Evolutionary conservation across 345 rosid species (phyloP).

Genomic region (Trapa bicornis): DNA sequence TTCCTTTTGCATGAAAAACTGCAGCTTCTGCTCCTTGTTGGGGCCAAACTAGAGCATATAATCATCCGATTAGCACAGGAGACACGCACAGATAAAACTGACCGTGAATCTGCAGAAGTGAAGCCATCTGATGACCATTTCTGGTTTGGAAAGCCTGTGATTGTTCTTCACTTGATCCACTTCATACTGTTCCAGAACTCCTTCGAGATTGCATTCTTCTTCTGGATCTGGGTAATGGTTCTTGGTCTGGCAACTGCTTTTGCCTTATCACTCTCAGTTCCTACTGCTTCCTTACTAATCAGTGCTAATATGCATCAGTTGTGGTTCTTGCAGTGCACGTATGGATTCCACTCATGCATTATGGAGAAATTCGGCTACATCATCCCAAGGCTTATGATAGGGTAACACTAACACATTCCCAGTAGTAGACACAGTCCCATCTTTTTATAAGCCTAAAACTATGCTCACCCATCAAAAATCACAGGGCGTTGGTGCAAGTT

Average conservation of each 20-base stretch:
- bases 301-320: background rate
- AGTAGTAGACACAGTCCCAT: background rate
- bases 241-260: background rate
- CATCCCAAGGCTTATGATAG: constrained; percentile 62
- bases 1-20: background rate
- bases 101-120: constrained; percentile 31
- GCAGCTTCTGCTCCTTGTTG: constrained; percentile 72
- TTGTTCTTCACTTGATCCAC: constrained; percentile 56
- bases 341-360: constrained; percentile 75
- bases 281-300: too few species aligned
- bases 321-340: constrained; percentile 30
- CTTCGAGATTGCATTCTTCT: constrained; percentile 79
- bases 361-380: constrained; percentile 54
- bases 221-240: constrained; percentile 62
- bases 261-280: too few species aligned
- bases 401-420: constrained; percentile 24
- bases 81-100: constrained; percentile 9
- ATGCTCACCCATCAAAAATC: background rate
- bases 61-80: constrained; percentile 50
- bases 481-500: constrained; percentile 70
- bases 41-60: constrained; percentile 63
- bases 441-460: background rate
- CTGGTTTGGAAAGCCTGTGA: constrained; percentile 49
- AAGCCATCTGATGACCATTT: constrained; percentile 64
- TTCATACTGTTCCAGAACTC: constrained; percentile 76